These are phyloP conservation scores for Bifiguratus adelaidae DNA, from an alignment of 192 early-diverging fungal genomes.

Conservation along the genomic window DNA sequence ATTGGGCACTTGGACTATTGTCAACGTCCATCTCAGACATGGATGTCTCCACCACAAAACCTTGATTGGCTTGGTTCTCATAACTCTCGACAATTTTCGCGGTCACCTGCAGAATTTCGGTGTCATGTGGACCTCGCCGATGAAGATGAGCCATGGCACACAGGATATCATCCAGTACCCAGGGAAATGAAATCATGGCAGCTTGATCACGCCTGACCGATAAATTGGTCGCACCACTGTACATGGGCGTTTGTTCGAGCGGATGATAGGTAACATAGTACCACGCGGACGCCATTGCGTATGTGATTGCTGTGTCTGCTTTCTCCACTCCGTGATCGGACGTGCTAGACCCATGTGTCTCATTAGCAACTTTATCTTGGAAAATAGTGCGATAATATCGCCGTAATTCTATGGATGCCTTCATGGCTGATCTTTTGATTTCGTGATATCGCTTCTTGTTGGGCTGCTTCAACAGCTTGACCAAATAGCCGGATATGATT, in stretches of 20 bases:
- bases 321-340: too few species aligned
- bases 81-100: background rate
- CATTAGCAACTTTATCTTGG: constrained; percentile 22
- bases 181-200: constrained; percentile 26
- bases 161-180: constrained; percentile 28
- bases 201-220: background rate
- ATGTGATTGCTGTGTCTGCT: background rate
- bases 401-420: constrained; percentile 18
- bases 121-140: background rate
- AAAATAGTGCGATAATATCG: constrained; percentile 31
- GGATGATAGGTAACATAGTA: constrained; percentile 59
- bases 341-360: constrained; percentile 8
- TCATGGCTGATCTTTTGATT: constrained; percentile 29
- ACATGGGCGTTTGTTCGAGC: too few species aligned
- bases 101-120: background rate
- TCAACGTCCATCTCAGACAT: too few species aligned
- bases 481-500: constrained; percentile 27
- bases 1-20: too few species aligned
- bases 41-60: too few species aligned
- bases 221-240: too few species aligned
- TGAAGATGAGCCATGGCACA: constrained; percentile 25
- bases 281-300: constrained; percentile 54
- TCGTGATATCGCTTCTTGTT: constrained; percentile 40
- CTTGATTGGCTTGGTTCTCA: too few species aligned
- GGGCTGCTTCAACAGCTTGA: constrained; percentile 16